A percentile compares a stretch with the other conserved stretches of the same genome.
Conservation (phyloP, 1,139 yeast genomes). For the Kodamaea derodonti region DNA sequence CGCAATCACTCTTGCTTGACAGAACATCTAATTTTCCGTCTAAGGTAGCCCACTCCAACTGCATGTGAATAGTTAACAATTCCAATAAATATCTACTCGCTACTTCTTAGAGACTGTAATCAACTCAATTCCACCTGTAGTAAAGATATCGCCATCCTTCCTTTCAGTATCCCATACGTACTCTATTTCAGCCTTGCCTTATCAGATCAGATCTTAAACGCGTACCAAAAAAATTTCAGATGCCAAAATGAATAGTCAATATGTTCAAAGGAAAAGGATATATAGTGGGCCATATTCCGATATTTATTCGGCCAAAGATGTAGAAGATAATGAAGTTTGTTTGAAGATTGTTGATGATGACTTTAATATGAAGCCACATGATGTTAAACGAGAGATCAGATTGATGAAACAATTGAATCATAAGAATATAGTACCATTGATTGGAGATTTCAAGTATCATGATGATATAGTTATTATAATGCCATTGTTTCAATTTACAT, state of each 20-base stretch:
- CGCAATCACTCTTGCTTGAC: no score
- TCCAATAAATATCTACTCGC: no score
- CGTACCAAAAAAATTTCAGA: neutral
- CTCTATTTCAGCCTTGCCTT: no score
- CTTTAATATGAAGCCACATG: constrained; percentile 36
- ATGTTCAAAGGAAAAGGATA: constrained; percentile 19
- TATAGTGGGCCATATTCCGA: constrained; percentile 38
- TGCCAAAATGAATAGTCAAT: constrained; percentile 9
- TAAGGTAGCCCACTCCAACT: no score
- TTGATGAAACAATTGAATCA: constrained; percentile 23
- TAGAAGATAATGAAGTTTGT: constrained; percentile 19
- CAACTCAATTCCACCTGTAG: no score
- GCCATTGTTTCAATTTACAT: constrained; percentile 26
- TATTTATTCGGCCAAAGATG: constrained; percentile 25
- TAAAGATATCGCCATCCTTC: no score
- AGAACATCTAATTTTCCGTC: no score
- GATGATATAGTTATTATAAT: constrained; percentile 38
- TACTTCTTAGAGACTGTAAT: no score
- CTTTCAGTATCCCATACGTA: no score
- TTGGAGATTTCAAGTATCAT: constrained; percentile 20
- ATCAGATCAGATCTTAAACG: no score
- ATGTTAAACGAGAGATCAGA: constrained; percentile 30
- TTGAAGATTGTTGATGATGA: constrained; percentile 41
- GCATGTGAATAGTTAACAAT: no score
- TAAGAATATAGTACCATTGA: constrained; percentile 19